These are phyloP conservation scores for Lomentospora prolificans DNA, from an alignment of 2,329 filamentous ascomycete species.

Conservation along the genomic window DNA sequence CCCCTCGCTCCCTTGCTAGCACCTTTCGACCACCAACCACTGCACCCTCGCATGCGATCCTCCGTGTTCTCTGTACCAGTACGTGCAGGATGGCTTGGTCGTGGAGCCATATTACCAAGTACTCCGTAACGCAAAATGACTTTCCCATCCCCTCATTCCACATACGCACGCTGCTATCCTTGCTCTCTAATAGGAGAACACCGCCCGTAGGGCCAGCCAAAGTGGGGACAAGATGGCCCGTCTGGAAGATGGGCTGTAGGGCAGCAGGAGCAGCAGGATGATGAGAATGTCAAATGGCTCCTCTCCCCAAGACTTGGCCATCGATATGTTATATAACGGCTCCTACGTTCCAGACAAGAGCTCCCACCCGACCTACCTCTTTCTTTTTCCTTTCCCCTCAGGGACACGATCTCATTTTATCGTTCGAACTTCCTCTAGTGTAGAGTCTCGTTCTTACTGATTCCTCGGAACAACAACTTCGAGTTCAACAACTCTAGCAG, in stretches of 20 bases:
- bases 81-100: not conserved
- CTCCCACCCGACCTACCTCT: not conserved
- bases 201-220: not conserved
- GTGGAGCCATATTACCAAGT: not conserved
- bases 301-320: not conserved
- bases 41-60: not conserved
- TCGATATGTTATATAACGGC: not conserved
- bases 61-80: not conserved
- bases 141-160: not conserved
- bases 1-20: not conserved
- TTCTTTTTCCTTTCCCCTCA: not conserved
- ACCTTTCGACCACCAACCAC: not conserved
- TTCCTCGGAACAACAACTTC: no score
- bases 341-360: not conserved
- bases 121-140: not conserved
- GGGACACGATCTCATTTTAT: not conserved
- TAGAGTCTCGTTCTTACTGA: no score
- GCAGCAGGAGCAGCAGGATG: no score
- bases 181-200: not conserved
- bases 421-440: no score
- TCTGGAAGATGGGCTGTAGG: no score
- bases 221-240: not conserved
- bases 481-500: not conserved
- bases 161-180: not conserved
- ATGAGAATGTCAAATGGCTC: no score